Evolutionary conservation across 2,329 filamentous ascomycete species (phyloP).

Genomic region (Beauveria sp.): DNA sequence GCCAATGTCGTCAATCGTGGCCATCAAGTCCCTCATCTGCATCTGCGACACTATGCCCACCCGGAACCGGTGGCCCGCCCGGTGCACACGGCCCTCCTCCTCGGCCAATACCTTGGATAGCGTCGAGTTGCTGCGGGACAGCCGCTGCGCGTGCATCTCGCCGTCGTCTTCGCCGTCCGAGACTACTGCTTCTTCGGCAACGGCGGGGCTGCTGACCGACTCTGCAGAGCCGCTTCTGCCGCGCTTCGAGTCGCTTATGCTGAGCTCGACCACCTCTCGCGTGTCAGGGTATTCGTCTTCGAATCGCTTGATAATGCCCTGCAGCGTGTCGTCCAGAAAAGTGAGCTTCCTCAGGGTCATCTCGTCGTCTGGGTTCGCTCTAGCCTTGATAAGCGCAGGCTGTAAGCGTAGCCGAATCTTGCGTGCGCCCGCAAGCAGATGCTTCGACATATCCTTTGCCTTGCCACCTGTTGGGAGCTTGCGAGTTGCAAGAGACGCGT

Average conservation of each 20-base stretch:
- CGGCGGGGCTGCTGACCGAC: slow-evolving; percentile 10
- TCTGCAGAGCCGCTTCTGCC: slow-evolving; percentile 2
- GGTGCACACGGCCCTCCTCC: slow-evolving; percentile 49
- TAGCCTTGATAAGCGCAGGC: slow-evolving; percentile 68
- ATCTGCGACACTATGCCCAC: slow-evolving; percentile 43
- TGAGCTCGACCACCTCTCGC: slow-evolving; percentile 32
- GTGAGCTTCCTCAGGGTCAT: slow-evolving; percentile 72
- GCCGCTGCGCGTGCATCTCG: slow-evolving; percentile 32
- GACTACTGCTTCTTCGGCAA: slow-evolving; percentile 28
- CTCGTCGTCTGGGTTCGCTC: slow-evolving; percentile 62
- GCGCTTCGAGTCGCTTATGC: background rate
- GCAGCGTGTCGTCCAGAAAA: slow-evolving; percentile 81
- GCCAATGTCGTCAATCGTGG: slow-evolving; percentile 40
- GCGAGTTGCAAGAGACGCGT: slow-evolving; percentile 34
- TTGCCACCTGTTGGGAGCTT: slow-evolving; percentile 43
- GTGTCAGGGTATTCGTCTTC: slow-evolving; percentile 95
- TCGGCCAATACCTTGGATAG: slow-evolving; percentile 46
- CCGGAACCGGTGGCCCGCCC: slow-evolving; percentile 50
- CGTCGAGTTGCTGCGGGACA: slow-evolving; percentile 46
- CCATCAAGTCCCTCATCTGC: slow-evolving; percentile 39
- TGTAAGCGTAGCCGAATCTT: slow-evolving; percentile 82
- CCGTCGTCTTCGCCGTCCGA: slow-evolving; percentile 45
- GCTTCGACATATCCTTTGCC: slow-evolving; percentile 89
- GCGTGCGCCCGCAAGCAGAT: slow-evolving; percentile 75
- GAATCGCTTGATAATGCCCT: slow-evolving; percentile 89